Conservation (phyloP, 129 eudicot species). For the Ambrosia artemisiifolia region DNA sequence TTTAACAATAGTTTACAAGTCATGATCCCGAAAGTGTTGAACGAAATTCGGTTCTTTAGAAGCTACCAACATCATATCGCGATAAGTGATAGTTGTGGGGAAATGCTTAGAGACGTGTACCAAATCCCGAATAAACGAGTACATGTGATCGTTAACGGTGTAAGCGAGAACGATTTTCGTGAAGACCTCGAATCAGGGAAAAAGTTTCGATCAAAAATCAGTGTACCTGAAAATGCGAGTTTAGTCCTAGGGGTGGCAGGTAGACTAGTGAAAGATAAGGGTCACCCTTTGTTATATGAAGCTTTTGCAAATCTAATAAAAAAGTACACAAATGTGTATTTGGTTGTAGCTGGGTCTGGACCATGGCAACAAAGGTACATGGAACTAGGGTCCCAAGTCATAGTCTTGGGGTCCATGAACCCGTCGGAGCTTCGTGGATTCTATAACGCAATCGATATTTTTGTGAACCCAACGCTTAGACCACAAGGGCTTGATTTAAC, state of each 20-base stretch:
- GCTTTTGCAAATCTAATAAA: slow-evolving; percentile 54
- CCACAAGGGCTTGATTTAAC: slow-evolving; percentile 97
- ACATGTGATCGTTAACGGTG: slow-evolving; percentile 86
- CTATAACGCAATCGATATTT: slow-evolving; percentile 81
- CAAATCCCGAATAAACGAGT: slow-evolving; percentile 77
- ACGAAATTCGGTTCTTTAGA: slow-evolving; percentile 74
- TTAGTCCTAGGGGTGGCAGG: slow-evolving; percentile 86
- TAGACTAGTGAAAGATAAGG: slow-evolving; percentile 85
- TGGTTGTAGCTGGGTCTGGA: slow-evolving; percentile 75
- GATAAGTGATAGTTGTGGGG: slow-evolving; percentile 88
- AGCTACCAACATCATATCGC: slow-evolving; percentile 75
- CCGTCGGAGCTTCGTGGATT: slow-evolving; percentile 66
- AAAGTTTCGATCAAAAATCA: slow-evolving; percentile 50
- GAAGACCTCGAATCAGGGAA: slow-evolving; percentile 47
- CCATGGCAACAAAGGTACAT: slow-evolving; percentile 74
- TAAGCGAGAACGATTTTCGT: slow-evolving; percentile 49
- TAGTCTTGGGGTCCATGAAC: slow-evolving; percentile 56
- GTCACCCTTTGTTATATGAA: slow-evolving; percentile 68
- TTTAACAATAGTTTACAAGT: slow-evolving; percentile 63
- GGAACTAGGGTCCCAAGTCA: slow-evolving; percentile 70
- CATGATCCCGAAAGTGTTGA: slow-evolving; percentile 66
- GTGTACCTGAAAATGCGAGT: slow-evolving; percentile 63
- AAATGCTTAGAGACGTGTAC: slow-evolving; percentile 87
- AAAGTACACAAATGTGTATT: slow-evolving; percentile 43
- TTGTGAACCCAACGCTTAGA: slow-evolving; percentile 88